Evolutionary conservation across 2,329 filamentous ascomycete genomes (phyloP).

Genomic region (Knoxdaviesia capensis): DNA sequence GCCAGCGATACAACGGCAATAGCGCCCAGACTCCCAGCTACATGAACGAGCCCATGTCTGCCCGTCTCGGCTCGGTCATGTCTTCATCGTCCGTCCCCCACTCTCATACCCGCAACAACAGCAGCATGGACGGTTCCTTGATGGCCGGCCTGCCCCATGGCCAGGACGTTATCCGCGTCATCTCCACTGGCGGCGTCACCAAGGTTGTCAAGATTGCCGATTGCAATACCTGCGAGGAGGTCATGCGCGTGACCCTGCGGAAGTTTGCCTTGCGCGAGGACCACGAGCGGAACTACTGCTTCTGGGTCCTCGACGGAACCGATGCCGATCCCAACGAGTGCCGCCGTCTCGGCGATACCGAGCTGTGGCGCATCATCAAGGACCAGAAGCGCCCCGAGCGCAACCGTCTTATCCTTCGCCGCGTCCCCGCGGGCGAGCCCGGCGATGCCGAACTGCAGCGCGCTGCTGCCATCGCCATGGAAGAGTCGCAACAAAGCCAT

Average conservation of each 20-base stretch:
- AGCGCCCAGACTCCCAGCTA: conserved; percentile 33
- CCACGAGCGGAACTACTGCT: conserved; percentile 88
- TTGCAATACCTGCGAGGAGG: conserved; percentile 80
- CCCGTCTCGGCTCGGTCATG: conserved; percentile 32
- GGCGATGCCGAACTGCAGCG: conserved; percentile 70
- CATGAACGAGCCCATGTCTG: conserved; percentile 42
- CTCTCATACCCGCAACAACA: conserved; percentile 58
- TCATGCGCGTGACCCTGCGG: conserved; percentile 71
- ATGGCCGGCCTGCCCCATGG: conserved; percentile 72
- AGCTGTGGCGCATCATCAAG: conserved; percentile 80
- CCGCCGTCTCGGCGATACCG: conserved; percentile 64
- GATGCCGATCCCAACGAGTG: conserved; percentile 69
- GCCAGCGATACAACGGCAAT: conserved; percentile 30
- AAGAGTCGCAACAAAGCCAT: conserved; percentile 63
- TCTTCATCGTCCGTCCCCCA: conserved; percentile 1
- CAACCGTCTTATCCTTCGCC: conserved; percentile 74
- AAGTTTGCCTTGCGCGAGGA: conserved; percentile 81
- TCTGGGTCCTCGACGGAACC: conserved; percentile 75
- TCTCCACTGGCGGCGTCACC: conserved; percentile 76
- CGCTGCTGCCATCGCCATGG: conserved; percentile 72
- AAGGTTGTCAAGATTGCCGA: conserved; percentile 88
- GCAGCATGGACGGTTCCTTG: conserved; percentile 68
- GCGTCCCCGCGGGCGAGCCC: conserved; percentile 82
- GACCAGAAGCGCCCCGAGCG: conserved; percentile 70
- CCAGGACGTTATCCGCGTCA: conserved; percentile 80